Base-by-base conservation (phyloP, 2,329 filamentous ascomycete species). In the Talaromyces sp. region DNA sequence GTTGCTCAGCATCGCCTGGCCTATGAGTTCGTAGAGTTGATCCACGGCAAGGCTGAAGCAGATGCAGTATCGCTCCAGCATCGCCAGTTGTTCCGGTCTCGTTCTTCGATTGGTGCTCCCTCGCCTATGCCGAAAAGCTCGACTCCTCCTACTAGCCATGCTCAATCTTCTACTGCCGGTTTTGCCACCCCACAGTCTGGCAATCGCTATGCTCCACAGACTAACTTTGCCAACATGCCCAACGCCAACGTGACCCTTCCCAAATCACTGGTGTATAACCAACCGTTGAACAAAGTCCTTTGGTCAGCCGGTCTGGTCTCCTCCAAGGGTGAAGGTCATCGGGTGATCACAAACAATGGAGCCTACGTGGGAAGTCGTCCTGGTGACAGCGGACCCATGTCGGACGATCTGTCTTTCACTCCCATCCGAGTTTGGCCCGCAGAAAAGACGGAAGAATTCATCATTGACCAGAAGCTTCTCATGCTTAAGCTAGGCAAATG, bases 1-100 rank as follows among this genome's bases (percentile, higher is more conserved):
- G 70, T 85, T 51, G 91, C 93, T 3, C 93, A 99, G 64, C 92
- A 96, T 67, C 76, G 81, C 0, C 82, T 99, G 2, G 94, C 94
- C 1, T 83, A 79, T 46, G 92, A 99, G 68, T 87, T 97, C 19
- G 78, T 95, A 0, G 82, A 87, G 45, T 80, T 99, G 2, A 83
- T 91, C 1, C 91, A 97, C 67, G 90, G 92, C 13, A 69, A 77
- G 0, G 65, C 80, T 7, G 82, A 82, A 56, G 91, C 92, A 0
- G 69, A 82, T 13, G 76, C 82, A 19, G 86, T 90, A 6, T 84
- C 86, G 54, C 61, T 65, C 14, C 76, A 84, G 56, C 84, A 86
- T 58, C 76, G 77, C 40, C 73, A 78, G 53, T 65, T 83, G 5
- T 73, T 80, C 63, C 65, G 66, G 17, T 61, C 69, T 27, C 68